Conservation (phyloP, 257 asterid species). For the Schizonepeta tenuifolia region DNA sequence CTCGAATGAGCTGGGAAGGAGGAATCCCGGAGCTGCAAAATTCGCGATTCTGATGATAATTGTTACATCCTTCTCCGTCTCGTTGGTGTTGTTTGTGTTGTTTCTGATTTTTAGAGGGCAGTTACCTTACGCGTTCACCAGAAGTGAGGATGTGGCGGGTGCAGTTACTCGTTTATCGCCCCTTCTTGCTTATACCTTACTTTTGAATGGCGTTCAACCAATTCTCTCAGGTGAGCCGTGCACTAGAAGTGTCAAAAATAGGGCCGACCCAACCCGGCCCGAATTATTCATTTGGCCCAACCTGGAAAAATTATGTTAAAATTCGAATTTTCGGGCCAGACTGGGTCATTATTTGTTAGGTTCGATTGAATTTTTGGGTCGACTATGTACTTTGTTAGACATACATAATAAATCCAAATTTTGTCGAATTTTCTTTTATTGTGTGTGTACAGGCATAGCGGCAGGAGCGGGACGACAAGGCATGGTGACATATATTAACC, state of each 20-base stretch:
- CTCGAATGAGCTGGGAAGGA: slow-evolving; percentile 67
- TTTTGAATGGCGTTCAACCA: slow-evolving; percentile 60
- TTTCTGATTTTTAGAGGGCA: slow-evolving; percentile 50
- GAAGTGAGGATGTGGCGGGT: slow-evolving; percentile 39
- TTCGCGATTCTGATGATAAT: slow-evolving; percentile 46
- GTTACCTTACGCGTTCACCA: slow-evolving; percentile 59
- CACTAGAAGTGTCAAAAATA: too few species aligned
- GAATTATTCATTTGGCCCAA: too few species aligned
- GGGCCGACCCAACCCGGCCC: too few species aligned
- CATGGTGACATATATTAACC: slow-evolving; percentile 48
- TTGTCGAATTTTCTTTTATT: background rate
- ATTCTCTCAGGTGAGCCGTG: slow-evolving; percentile 54
- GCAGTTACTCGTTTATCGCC: slow-evolving; percentile 56
- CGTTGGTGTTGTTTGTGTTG: slow-evolving; percentile 43
- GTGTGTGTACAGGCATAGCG: slow-evolving; percentile 32
- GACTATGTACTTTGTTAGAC: too few species aligned
- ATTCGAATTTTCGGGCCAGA: too few species aligned
- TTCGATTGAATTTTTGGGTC: too few species aligned
- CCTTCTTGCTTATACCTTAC: slow-evolving; percentile 56
- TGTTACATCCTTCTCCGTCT: slow-evolving; percentile 45
- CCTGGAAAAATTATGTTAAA: too few species aligned
- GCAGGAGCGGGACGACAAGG: slow-evolving; percentile 56
- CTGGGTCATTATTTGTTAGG: slow-evolving; percentile 23
- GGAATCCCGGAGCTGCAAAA: slow-evolving; percentile 51
- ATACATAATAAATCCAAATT: background rate